Conservation (phyloP, 805 yeast species). For the Suhomyces pyralidae region DNA sequence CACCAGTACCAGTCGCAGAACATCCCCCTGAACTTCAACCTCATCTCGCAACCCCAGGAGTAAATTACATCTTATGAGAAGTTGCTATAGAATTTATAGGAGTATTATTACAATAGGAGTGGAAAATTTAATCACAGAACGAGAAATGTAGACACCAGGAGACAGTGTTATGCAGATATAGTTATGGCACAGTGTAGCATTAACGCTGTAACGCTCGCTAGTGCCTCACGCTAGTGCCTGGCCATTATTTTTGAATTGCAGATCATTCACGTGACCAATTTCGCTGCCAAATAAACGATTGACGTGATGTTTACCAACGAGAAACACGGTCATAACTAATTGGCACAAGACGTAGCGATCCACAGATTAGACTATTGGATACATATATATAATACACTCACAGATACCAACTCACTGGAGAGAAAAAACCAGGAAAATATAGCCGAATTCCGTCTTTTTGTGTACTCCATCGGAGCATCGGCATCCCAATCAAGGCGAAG, state of each 20-base stretch:
- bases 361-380: not conserved
- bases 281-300: not conserved
- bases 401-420: not conserved
- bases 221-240: not conserved
- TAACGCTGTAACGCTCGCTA: not conserved
- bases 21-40: not conserved
- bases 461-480: not conserved
- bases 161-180: too few species aligned
- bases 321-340: not conserved
- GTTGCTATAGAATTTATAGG: not conserved
- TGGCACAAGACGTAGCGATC: not conserved
- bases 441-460: not conserved
- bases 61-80: not conserved
- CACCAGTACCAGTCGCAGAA: constrained; percentile 8
- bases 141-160: too few species aligned
- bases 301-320: not conserved
- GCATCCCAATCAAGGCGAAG: not conserved
- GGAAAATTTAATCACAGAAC: too few species aligned
- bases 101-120: not conserved
- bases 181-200: too few species aligned
- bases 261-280: not conserved
- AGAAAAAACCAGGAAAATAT: not conserved
- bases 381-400: not conserved
- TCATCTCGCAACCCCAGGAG: constrained; percentile 2
- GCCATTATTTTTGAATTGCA: not conserved